A percentile compares a stretch with the other conserved stretches of the same genome.
Conservation (phyloP, 345 rosid species). For the Eutrema yunnanense region DNA sequence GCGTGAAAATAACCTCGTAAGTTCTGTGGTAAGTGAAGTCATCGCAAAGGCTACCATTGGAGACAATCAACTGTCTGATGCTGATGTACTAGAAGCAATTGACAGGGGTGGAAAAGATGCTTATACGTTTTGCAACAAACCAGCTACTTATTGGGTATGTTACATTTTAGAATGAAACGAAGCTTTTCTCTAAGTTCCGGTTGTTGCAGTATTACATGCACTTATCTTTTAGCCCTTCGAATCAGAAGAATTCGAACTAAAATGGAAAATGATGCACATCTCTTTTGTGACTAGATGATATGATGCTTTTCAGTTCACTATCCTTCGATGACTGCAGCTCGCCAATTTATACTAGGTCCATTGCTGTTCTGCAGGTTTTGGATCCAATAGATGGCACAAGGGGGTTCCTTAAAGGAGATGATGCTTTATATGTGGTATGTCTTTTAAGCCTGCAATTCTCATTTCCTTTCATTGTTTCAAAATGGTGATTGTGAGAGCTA, state of each 20-base stretch:
- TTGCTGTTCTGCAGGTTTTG: slow-evolving; percentile 50
- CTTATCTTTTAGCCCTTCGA: neutral
- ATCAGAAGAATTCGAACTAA: neutral
- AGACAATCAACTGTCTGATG: slow-evolving; percentile 42
- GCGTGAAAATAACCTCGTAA: slow-evolving; percentile 58
- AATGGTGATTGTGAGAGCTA: neutral
- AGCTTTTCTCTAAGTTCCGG: neutral
- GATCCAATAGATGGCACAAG: slow-evolving; percentile 90
- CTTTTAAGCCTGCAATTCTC: neutral
- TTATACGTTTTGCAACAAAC: slow-evolving; percentile 47
- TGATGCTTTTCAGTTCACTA: neutral
- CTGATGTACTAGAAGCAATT: slow-evolving; percentile 71
- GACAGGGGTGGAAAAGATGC: slow-evolving; percentile 74
- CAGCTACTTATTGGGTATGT: slow-evolving; percentile 87
- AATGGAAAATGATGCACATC: neutral
- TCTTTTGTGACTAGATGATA: neutral
- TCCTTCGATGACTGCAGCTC: neutral
- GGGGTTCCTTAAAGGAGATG: slow-evolving; percentile 74
- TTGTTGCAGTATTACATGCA: neutral
- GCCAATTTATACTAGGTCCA: neutral
- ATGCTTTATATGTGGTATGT: slow-evolving; percentile 78
- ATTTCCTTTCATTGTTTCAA: neutral
- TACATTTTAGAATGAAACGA: neutral
- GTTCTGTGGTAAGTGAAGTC: slow-evolving; percentile 56
- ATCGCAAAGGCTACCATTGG: slow-evolving; percentile 35